Percentiles rank a stretch among this genome's conserved stretches.
Evolutionary conservation across 495 filamentous ascomycete genomes (phyloP).

Genomic region (Rhypophila decipiens): DNA sequence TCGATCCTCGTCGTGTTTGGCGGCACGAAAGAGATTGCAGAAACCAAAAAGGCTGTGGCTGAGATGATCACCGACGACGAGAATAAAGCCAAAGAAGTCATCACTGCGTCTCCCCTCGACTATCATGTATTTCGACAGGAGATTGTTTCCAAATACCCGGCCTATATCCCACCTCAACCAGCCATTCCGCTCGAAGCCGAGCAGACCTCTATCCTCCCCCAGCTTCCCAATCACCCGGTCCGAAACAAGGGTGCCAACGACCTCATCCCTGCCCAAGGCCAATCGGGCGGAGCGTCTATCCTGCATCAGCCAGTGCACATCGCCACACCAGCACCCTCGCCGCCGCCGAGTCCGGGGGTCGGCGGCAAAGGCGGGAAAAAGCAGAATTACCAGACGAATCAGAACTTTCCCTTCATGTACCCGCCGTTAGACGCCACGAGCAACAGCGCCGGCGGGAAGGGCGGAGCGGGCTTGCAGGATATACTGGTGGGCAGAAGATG

Average conservation of each 20-base stretch:
- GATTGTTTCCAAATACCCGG: constrained; percentile 97
- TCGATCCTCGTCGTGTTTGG: constrained; percentile 79
- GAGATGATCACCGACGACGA: constrained; percentile 38
- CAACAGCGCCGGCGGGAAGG: constrained; percentile 83
- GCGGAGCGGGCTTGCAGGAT: constrained; percentile 67
- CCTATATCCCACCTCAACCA: constrained; percentile 83
- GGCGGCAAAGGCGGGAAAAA: constrained; percentile 95
- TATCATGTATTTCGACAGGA: constrained; percentile 96
- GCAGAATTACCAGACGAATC: constrained; percentile 98
- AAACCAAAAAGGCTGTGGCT: constrained; percentile 60
- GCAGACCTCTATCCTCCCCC: constrained; percentile 83
- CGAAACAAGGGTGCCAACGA: constrained; percentile 44
- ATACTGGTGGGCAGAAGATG: constrained; percentile 70
- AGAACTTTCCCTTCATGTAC: constrained; percentile 97
- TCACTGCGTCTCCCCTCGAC: constrained; percentile 89
- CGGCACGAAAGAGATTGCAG: constrained; percentile 61
- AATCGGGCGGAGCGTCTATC: constrained; percentile 67
- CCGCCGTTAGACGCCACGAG: constrained; percentile 78
- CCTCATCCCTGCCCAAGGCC: constrained; percentile 38
- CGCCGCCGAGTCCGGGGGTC: constrained; percentile 83
- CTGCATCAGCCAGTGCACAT: constrained; percentile 96
- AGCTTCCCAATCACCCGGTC: constrained; percentile 65
- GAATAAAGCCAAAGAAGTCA: constrained; percentile 48
- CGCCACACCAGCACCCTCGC: constrained; percentile 94
- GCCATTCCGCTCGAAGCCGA: constrained; percentile 82